Conservation (phyloP, 1,284 basidiomycete species). For the Porogramme epimiltina region DNA sequence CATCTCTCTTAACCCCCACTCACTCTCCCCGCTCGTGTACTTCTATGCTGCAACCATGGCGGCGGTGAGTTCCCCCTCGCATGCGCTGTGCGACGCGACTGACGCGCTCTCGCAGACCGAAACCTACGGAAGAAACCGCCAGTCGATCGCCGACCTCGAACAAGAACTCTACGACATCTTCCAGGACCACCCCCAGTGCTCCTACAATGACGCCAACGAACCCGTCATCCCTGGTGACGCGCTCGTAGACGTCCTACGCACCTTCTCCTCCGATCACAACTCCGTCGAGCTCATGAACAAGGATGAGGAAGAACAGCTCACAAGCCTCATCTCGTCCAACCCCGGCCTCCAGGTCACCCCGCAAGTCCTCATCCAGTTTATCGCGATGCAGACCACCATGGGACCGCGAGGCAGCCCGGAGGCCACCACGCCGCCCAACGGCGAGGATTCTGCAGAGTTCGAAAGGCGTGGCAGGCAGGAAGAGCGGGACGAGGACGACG, state of each 20-base stretch:
- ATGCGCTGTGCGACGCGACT: conserved; percentile 8
- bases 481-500: conserved; percentile 33
- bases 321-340: conserved; percentile 53
- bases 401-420: conserved; percentile 41
- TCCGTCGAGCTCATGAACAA: conserved; percentile 58
- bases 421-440: conserved; percentile 29
- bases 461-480: conserved; percentile 33
- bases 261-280: conserved; percentile 59
- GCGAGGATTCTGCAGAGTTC: conserved; percentile 6
- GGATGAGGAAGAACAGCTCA: conserved; percentile 60
- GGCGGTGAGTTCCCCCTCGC: conserved; percentile 3
- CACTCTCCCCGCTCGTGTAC: conserved; percentile 12
- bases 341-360: conserved; percentile 72
- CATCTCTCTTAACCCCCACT: conserved; percentile 12
- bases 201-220: conserved; percentile 55
- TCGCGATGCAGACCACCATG: conserved; percentile 60
- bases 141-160: conserved; percentile 70
- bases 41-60: conserved; percentile 21
- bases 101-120: conserved; percentile 2
- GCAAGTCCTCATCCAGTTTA: conserved; percentile 61
- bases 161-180: conserved; percentile 67
- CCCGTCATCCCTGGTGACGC: conserved; percentile 65
- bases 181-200: conserved; percentile 57
- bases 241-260: conserved; percentile 66
- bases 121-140: conserved; percentile 54